Evolutionary conservation across 768 basidiomycete genomes (phyloP).

Genomic region (Phanerochaete sordida): DNA sequence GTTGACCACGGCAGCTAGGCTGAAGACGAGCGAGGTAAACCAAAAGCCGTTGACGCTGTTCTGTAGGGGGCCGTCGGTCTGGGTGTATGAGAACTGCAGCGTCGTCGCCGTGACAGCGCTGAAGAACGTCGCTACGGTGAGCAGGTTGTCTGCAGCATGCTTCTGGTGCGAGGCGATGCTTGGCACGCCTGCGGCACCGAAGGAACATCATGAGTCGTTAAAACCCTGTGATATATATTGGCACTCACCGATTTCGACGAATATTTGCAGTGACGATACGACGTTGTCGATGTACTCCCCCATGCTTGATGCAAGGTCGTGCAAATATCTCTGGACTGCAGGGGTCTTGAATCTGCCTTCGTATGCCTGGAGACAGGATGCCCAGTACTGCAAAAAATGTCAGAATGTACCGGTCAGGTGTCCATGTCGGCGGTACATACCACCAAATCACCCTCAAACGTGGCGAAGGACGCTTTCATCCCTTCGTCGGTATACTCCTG

Average conservation of each 20-base stretch:
- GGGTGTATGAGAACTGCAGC: slow-evolving; percentile 60
- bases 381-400: slow-evolving; percentile 58
- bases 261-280: slow-evolving; percentile 63
- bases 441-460: slow-evolving; percentile 62
- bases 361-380: slow-evolving; percentile 66
- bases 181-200: slow-evolving; percentile 52
- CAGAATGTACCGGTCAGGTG: too few species aligned
- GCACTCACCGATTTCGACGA: slow-evolving; percentile 68
- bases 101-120: slow-evolving; percentile 73
- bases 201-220: background rate
- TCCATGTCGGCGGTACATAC: too few species aligned
- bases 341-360: slow-evolving; percentile 67
- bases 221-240: background rate
- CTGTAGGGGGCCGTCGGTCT: slow-evolving; percentile 34
- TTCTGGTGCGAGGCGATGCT: slow-evolving; percentile 75
- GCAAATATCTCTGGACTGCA: slow-evolving; percentile 70
- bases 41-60: slow-evolving; percentile 68
- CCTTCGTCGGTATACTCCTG: slow-evolving; percentile 76
- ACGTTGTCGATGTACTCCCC: slow-evolving; percentile 71
- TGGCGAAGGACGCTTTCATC: slow-evolving; percentile 60
- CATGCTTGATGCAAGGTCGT: slow-evolving; percentile 69
- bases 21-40: slow-evolving; percentile 75
- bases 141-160: slow-evolving; percentile 61
- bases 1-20: slow-evolving; percentile 74
- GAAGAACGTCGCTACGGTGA: slow-evolving; percentile 78